Base-by-base conservation (phyloP, 495 filamentous ascomycete species). In the Annulohypoxylon moriforme region DNA sequence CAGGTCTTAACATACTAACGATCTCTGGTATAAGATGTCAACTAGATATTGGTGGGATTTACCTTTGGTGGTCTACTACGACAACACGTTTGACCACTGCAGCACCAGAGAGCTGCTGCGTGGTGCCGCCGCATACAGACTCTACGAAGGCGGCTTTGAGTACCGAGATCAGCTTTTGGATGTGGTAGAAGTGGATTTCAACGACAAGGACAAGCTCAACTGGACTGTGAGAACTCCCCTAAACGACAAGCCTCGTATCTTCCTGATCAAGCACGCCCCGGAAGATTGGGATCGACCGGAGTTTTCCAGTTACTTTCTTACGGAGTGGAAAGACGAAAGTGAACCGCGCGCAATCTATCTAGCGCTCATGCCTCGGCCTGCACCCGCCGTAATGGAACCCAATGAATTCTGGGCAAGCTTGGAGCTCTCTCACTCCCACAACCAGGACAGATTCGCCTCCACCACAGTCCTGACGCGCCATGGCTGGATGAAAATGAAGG, bases 401-500 rank as follows among this genome's bases (percentile, higher is more conserved):
- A 22, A 55, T 22, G 18, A 64, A 16, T 64, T 64, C 49, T 64
- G 61, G 61, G 60, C 34, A 14, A 6, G 18, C 5, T 2, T 52
- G 16, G 20, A 38, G 9, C 10, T 6, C 10, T 14, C 24, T 22
- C 22, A 34, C 25, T 9, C 34, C 6, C 11, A 4, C 13, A 3
- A 8, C n/a, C n/a, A n/a, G n/a, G n/a, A n/a, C n/a, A n/a, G n/a
- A n/a, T n/a, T n/a, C n/a, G n/a, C n/a, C n/a, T n/a, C n/a, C n/a
- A n/a, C n/a, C n/a, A 10, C 4, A n/a, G 31, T 64, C 4, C 20
- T 55, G 14, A 64, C 61, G 13, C 47, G 34, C 22, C 33, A 64
- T n/a, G 61, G 61, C 13, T 11, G n/a, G n/a, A 0, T 24, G 0
- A 7, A 11, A 0, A 2, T 55, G 47, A 3, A 50, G 7, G 6